Conservation (phyloP, 345 rosid genomes). For the Gossypium bickii region DNA sequence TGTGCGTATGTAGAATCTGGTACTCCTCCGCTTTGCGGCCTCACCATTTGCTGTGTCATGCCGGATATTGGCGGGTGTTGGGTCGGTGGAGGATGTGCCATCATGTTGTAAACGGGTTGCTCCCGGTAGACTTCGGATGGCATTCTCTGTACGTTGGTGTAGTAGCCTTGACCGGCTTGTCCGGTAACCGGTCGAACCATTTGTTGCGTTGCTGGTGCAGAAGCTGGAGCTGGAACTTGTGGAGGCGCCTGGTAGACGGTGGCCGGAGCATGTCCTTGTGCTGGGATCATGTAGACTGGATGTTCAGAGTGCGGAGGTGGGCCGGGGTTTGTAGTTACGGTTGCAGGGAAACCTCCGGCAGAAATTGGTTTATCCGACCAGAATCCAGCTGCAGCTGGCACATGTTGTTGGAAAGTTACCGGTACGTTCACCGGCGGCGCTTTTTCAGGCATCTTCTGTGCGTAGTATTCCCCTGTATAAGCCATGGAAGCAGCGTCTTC, state of each 20-base stretch:
- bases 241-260: constrained; percentile 36
- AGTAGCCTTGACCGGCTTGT: constrained; percentile 64
- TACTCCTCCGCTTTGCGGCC: constrained; percentile 34
- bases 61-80: constrained; percentile 22
- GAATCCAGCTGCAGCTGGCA: constrained; percentile 39
- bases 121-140: constrained; percentile 70
- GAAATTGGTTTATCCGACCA: constrained; percentile 61
- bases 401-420: constrained; percentile 21
- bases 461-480: constrained; percentile 42
- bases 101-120: constrained; percentile 54
- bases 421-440: constrained; percentile 28
- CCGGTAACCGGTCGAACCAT: constrained; percentile 45
- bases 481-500: constrained; percentile 39
- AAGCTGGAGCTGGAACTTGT: constrained; percentile 1
- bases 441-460: constrained; percentile 46
- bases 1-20: constrained; percentile 50
- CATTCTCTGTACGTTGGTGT: constrained; percentile 56
- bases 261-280: constrained; percentile 27
- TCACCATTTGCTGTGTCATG: constrained; percentile 32
- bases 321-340: constrained; percentile 29
- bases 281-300: constrained; percentile 54
- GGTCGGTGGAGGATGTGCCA: constrained; percentile 27
- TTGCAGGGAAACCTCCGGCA: constrained; percentile 40
- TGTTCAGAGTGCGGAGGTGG: constrained; percentile 36
- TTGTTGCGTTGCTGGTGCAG: constrained; percentile 25